Evolutionary conservation across 2,329 filamentous ascomycete genomes (phyloP), one percentile per base, ranked within the genome.

Genomic region (Diaporthe citriasiana): DNA sequence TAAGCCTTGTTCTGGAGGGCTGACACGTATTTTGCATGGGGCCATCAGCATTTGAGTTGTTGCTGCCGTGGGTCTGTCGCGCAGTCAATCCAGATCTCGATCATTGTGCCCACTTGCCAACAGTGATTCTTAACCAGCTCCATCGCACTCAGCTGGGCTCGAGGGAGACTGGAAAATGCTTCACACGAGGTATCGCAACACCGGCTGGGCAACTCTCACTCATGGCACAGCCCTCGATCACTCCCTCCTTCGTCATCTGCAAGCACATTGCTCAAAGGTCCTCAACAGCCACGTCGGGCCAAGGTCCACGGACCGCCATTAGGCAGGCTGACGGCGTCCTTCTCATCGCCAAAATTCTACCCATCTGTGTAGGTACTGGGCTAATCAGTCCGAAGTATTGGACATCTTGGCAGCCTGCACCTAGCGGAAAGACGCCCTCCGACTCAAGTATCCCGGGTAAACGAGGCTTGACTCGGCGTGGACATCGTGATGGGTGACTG

Each of bases 391-490:
- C 17, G 19, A 19, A 30, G 17, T n/a, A 3, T n/a, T 47, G 19
- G 40, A 33, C 12, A 12, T n/a, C 59, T n/a, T 33, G 25, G 12
- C 45, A 50, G 22, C 33, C 47, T 15, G n/a, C 30, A 5, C 45
- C 12, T 40, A 35, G 33, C 30, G 30, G 45, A 50, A 50, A n/a
- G 22, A 51, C 9, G 22, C 22, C 13, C 22, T 38, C 13, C 47
- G n/a, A n/a, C 33, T 22, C 33, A 33, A 13, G 1, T 12, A 22
- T 27, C 12, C 17, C 47, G 63, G 33, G 10, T 40, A 68, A 22
- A 53, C 45, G 4, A 68, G 63, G 63, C 47, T 53, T 53, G 17
- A 6, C 33, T 53, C 63, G 63, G 63, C 33, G 45, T 13, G 10
- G 27, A 9, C 22, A 51, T 51, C 63, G 45, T n/a, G 45, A 47